Evolutionary conservation across 768 basidiomycete species (phyloP), one percentile per base, ranked within the genome.

Genomic region (Porpolomopsis calyptriformis): DNA sequence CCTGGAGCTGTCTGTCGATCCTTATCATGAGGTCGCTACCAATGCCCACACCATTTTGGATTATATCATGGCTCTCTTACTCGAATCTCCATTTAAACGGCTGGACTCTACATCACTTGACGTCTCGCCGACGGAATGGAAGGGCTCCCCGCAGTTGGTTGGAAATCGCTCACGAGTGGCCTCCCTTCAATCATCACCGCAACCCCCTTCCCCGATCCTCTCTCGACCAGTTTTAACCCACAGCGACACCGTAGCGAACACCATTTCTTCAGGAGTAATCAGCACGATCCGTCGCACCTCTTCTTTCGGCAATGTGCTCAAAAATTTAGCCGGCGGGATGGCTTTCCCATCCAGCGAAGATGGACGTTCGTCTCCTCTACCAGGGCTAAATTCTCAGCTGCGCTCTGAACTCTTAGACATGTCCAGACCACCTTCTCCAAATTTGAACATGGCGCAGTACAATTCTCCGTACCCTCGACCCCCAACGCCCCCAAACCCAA

Each of bases 21-120:
- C 94, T 0, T 90, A 94, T 56, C 78, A 83, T 39, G 92, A 97
- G 60, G 92, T 98, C 11, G 85, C 91, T 0, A 80, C 85, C 6
- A 79, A 88, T 57, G 93, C 93, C 0, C 85, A 86, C 56, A 92
- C 88, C 0, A 80, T 94, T 22, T 75, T 90, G 24, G 96, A 99
- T 63, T 96, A 94, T 58, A 76, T 96, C 54, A 81, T 87, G 66
- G 91, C 90, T 1, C 74, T 92, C 3, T 76, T 97, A 10, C 68
- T 94, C 9, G 90, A 93, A 56, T 91, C 88, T 1, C 88, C 90
- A 0, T 94, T 94, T 59, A 78, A 78, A 5, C 69, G 78, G 19
- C 73, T 93, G 2, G 78, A 84, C 26, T 74, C 72, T 22, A 77
- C 82, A 0, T 77, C 85, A 1, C 65, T 92, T 18, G 67, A 77